phyloP scores from a whole-genome alignment of 1,139 yeast species.

The Candida tetrigidarum region DNA sequence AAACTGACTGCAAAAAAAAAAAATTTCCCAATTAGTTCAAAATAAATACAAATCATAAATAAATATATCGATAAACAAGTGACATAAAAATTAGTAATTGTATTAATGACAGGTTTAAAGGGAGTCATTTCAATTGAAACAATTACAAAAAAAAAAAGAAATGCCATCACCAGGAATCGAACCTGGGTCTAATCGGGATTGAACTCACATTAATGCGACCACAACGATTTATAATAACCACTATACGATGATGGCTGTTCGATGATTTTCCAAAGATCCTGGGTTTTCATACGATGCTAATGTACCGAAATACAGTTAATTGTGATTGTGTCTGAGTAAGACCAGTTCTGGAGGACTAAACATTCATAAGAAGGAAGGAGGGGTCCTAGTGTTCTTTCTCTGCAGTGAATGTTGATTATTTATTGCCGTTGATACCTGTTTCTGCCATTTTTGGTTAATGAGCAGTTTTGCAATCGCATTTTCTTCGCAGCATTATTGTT shows the following conservation, averaged over 20 bases:
- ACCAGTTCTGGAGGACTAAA: too few relatives aligned
- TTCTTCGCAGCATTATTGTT: too few relatives aligned
- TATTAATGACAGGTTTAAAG: not conserved
- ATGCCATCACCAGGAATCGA: slow-evolving; percentile 63
- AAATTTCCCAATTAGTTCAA: not conserved
- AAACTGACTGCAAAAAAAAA: slow-evolving; percentile 1
- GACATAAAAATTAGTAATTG: slow-evolving; percentile 6
- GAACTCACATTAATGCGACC: slow-evolving; percentile 23
- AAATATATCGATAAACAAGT: not conserved
- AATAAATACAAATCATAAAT: not conserved
- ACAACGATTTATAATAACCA: slow-evolving; percentile 60
- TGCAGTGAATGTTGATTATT: too few relatives aligned
- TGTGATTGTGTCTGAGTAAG: too few relatives aligned
- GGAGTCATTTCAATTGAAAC: not conserved
- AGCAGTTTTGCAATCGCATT: too few relatives aligned
- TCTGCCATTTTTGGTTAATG: too few relatives aligned
- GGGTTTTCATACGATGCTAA: too few relatives aligned
- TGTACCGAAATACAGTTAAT: too few relatives aligned
- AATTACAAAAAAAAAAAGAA: slow-evolving; percentile 18
- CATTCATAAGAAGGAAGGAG: too few relatives aligned
- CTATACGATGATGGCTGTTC: slow-evolving; percentile 55
- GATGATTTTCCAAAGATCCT: too few relatives aligned
- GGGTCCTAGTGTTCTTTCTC: too few relatives aligned
- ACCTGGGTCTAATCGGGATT: slow-evolving; percentile 55
- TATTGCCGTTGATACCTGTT: too few relatives aligned